A percentile compares a stretch with the other conserved stretches of the same genome.
These are phyloP conservation scores for Pyrrhoderma lamaoense DNA, from an alignment of 1,284 basidiomycete genomes.

Conservation along the genomic window DNA sequence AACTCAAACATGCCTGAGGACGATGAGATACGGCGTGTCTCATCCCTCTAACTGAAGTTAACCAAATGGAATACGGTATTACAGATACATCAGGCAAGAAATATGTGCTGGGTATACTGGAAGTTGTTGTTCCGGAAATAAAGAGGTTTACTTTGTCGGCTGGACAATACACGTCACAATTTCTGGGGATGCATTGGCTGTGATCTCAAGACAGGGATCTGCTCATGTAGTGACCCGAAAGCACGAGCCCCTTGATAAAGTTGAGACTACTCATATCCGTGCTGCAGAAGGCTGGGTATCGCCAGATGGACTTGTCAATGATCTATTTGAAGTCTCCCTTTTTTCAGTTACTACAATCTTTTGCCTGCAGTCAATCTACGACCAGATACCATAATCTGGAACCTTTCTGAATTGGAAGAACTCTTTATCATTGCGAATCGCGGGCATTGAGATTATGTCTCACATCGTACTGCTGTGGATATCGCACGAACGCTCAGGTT, in stretches of 20 bases:
- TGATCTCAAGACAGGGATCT: conserved; percentile 78
- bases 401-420: conserved; percentile 84
- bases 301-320: conserved; percentile 89
- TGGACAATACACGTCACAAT: conserved; percentile 88
- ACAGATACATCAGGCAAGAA: conserved; percentile 86
- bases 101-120: conserved; percentile 83
- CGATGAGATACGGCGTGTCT: conserved; percentile 83
- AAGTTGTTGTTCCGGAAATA: conserved; percentile 90
- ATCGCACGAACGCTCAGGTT: too few relatives aligned
- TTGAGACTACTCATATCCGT: conserved; percentile 83
- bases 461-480: conserved; percentile 95
- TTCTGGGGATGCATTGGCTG: conserved; percentile 83
- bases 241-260: conserved; percentile 88
- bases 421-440: conserved; percentile 95
- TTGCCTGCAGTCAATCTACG: conserved; percentile 88
- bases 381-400: conserved; percentile 69
- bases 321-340: conserved; percentile 85
- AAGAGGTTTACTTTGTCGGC: conserved; percentile 80
- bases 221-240: conserved; percentile 73
- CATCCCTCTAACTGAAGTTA: conserved; percentile 90
- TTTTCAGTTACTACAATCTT: conserved; percentile 92
- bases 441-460: conserved; percentile 91
- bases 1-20: conserved; percentile 84
- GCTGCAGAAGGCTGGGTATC: conserved; percentile 95
- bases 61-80: conserved; percentile 94